Percentiles rank a stretch among this genome's conserved stretches.
phyloP scores from a whole-genome alignment of 2,329 filamentous ascomycete genomes.

The Ophiocordyceps camponoti-floridani region DNA sequence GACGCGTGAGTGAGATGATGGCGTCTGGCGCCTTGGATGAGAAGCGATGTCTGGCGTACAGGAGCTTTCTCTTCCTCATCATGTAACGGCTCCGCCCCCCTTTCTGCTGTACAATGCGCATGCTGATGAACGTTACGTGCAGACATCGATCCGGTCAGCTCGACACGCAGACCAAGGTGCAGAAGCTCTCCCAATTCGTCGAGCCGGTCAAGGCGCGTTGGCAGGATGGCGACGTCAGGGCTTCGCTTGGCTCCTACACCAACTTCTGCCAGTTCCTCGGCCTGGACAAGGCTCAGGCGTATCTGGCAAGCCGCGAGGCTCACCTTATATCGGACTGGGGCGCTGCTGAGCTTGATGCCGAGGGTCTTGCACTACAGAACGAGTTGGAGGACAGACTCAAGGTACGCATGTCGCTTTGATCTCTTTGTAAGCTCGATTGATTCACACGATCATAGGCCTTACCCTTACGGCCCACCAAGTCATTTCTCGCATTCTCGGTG shows the following conservation, averaged over 20 bases:
- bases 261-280: constrained; percentile 68
- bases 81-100: constrained; percentile 29
- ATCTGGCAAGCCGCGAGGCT: constrained; percentile 55
- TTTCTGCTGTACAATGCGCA: background rate
- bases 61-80: constrained; percentile 85
- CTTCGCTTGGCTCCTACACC: constrained; percentile 53
- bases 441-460: constrained; percentile 30
- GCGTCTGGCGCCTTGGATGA: constrained; percentile 58
- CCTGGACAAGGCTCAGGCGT: constrained; percentile 63
- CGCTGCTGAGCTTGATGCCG: constrained; percentile 52
- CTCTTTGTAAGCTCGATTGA: constrained; percentile 2
- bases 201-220: constrained; percentile 68
- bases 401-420: constrained; percentile 19
- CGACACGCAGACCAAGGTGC: constrained; percentile 50
- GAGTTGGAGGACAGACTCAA: constrained; percentile 62
- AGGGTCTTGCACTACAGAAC: constrained; percentile 62
- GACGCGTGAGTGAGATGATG: constrained; percentile 65
- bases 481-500: constrained; percentile 79
- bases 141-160: constrained; percentile 69
- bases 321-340: constrained; percentile 73
- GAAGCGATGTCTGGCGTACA: constrained; percentile 70
- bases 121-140: background rate
- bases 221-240: constrained; percentile 52
- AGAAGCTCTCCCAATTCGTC: constrained; percentile 59
- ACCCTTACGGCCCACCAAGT: constrained; percentile 75